Evolutionary conservation across 75 land plant genomes (phyloP).

Genomic region (Pinus taeda): DNA sequence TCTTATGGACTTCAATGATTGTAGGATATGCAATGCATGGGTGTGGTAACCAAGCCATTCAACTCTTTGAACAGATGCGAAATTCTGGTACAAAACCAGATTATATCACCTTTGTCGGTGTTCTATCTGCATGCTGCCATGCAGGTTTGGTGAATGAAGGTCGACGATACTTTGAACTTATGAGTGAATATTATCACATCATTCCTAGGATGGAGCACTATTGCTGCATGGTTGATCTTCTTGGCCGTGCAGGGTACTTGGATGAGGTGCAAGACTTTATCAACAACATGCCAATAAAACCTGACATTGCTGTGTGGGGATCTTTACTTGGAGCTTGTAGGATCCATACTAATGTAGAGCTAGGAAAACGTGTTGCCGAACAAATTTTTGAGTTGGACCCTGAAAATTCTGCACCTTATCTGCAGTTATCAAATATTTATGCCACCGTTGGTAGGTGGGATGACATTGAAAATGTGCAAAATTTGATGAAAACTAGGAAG

Average conservation of each 20-base stretch:
- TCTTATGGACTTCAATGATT: constrained; percentile 13
- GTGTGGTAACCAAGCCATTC: background rate
- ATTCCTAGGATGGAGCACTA: constrained; percentile 16
- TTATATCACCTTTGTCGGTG: constrained; percentile 8
- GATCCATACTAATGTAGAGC: background rate
- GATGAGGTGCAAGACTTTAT: constrained; percentile 14
- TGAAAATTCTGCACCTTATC: constrained; percentile 7
- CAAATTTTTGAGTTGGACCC: constrained; percentile 9
- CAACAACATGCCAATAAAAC: constrained; percentile 8
- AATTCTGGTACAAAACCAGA: background rate
- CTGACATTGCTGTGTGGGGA: background rate
- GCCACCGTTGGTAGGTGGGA: constrained; percentile 6
- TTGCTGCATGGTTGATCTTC: constrained; percentile 20
- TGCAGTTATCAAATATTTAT: constrained; percentile 9
- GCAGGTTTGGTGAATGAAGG: background rate
- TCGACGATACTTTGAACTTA: background rate
- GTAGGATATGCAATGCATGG: constrained; percentile 11
- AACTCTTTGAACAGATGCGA: constrained; percentile 6
- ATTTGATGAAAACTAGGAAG: constrained; percentile 4
- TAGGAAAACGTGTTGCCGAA: background rate
- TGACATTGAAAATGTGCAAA: background rate
- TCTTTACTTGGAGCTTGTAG: constrained; percentile 11
- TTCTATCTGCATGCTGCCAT: constrained; percentile 9
- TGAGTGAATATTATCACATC: constrained; percentile 11
- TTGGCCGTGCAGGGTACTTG: constrained; percentile 15